Percentiles rank a stretch among this genome's conserved stretches.
phyloP scores from a whole-genome alignment of 345 rosid species.

The Citrus trifoliata region DNA sequence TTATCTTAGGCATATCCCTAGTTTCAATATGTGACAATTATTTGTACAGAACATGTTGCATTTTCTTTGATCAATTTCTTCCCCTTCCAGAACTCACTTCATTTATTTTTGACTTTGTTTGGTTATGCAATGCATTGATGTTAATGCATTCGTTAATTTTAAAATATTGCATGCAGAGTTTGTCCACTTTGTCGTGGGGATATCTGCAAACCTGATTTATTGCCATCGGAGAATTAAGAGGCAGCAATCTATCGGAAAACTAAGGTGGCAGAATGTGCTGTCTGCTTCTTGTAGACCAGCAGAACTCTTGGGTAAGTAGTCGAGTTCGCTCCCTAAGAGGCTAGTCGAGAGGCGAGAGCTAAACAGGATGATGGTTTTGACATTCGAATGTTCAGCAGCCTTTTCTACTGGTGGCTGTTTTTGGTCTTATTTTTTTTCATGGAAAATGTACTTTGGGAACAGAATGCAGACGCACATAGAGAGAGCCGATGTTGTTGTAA shows the following conservation, averaged over 20 bases:
- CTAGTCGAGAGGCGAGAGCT: not conserved
- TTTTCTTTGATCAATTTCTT: not conserved
- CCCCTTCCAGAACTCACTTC: not conserved
- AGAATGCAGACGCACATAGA: not conserved
- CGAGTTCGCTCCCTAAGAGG: not conserved
- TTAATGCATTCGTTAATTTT: slow-evolving; percentile 5
- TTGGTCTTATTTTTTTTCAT: not conserved
- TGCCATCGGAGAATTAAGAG: slow-evolving; percentile 35
- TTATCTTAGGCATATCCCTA: not conserved
- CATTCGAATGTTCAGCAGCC: not conserved
- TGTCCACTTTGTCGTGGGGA: slow-evolving; percentile 97
- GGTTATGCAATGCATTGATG: not conserved
- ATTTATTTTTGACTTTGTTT: not conserved
- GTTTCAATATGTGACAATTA: not conserved
- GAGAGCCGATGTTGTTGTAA: not conserved
- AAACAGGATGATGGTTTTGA: not conserved
- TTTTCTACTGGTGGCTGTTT: slow-evolving; percentile 3
- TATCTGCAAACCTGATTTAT: slow-evolving; percentile 60
- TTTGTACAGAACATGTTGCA: not conserved
- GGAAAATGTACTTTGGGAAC: slow-evolving; percentile 12
- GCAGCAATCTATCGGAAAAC: not conserved
- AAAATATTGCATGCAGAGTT: slow-evolving; percentile 53
- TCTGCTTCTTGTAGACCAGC: not conserved
- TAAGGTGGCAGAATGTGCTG: not conserved
- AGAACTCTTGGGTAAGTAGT: not conserved